Evolutionary conservation across 257 asterid species (phyloP).

Genomic region (Fraxinus anomala): DNA sequence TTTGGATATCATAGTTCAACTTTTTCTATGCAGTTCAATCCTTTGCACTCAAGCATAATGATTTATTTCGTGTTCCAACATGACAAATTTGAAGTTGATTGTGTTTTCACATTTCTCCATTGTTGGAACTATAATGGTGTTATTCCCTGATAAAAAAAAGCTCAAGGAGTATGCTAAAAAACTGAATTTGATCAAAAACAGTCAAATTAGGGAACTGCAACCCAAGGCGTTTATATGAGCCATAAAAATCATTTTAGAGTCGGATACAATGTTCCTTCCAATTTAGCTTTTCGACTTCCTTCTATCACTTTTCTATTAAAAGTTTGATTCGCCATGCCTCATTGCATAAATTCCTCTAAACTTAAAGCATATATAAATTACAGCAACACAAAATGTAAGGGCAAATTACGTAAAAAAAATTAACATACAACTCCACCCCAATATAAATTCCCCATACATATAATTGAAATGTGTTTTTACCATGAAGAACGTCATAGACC

Average conservation of each 20-base stretch:
- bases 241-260: neutral
- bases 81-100: neutral
- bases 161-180: neutral
- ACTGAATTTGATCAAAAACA: neutral
- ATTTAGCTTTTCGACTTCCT: neutral
- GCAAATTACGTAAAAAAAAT: neutral
- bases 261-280: neutral
- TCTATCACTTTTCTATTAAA: neutral
- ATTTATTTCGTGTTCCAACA: neutral
- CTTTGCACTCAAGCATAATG: neutral
- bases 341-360: neutral
- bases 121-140: neutral
- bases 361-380: neutral
- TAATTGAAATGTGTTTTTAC: constrained; percentile 33
- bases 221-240: neutral
- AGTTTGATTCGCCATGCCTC: neutral
- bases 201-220: neutral
- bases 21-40: neutral
- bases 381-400: neutral
- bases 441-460: neutral
- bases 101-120: neutral
- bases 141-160: neutral
- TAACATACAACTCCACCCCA: neutral
- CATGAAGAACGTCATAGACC: constrained; percentile 80
- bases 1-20: neutral